Evolutionary conservation across 75 land plant genomes (phyloP), one percentile per base, ranked within the genome.

Genomic region (Sequoiadendron giganteum): DNA sequence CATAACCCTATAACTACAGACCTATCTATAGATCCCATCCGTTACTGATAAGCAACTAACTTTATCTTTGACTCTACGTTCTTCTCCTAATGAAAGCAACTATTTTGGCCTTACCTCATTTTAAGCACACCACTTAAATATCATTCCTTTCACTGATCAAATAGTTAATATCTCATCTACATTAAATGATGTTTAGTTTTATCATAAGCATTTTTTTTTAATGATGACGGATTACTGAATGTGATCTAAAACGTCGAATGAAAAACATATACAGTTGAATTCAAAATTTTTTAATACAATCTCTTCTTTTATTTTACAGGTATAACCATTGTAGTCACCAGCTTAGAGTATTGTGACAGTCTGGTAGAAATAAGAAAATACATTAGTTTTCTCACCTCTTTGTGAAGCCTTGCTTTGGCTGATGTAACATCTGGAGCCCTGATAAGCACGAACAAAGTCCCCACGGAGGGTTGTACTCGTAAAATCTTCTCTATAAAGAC

Each of bases 401-500:
- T 90, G 3, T 86, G 86, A 30, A 95, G 40, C 47, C 96, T 87
- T 34, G 88, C 81, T 18, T 80, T 75, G 45, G 94, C 96, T 54
- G 91, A 86, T 19, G 75, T 21, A 34, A 47, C 43, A 86, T 92
- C 94, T 49, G 86, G 70, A 21, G 96, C 93, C 75, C 95, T 92
- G 16, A 96, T 65, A 61, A 96, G 89, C 56, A 95, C 91, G 85
- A 77, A 96, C 25, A 95, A 86, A 84, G 90, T 92, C 88, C 91
- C 91, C 85, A 95, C 93, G 38, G 92, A 89, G 25, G 97, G 97
- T 65, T 95, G 94, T 86, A 90, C 87, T 88, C 97, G 93, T 48
- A 95, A 83, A 34, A 96, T 87, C 89, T 94, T 96, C 95, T 96
- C 97, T 85, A 96, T 91, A 61, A 95, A 91, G 3, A 96, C 95